These are phyloP conservation scores for Craspedostauros australis DNA, from an alignment of 108 stramenopile genomes.

Conservation along the genomic window DNA sequence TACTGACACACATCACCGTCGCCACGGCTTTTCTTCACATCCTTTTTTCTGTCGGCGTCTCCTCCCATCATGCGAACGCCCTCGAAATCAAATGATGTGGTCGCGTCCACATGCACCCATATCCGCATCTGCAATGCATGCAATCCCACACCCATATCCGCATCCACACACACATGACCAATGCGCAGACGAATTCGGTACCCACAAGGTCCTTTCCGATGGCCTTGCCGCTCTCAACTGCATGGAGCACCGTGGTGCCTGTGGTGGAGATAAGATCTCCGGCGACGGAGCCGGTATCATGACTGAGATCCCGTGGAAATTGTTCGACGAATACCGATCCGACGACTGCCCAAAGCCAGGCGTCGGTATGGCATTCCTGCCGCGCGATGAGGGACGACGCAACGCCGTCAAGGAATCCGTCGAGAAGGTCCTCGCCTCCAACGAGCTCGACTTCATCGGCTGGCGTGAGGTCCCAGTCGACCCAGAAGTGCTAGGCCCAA, in stretches of 20 bases:
- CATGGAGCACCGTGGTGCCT: slow-evolving; percentile 87
- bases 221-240: slow-evolving; percentile 74
- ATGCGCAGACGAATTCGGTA: slow-evolving; percentile 54
- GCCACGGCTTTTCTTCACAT: background rate
- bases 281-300: slow-evolving; percentile 95
- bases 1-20: background rate
- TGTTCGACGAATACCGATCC: slow-evolving; percentile 62
- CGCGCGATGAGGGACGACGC: slow-evolving; percentile 68
- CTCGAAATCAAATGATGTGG: too few species aligned
- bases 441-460: slow-evolving; percentile 83
- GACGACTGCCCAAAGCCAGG: slow-evolving; percentile 69
- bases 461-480: slow-evolving; percentile 89
- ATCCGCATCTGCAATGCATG: too few species aligned
- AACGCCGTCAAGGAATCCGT: slow-evolving; percentile 64
- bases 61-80: too few species aligned
- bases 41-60: too few species aligned
- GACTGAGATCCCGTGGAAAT: slow-evolving; percentile 93
- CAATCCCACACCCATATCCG: too few species aligned
- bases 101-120: too few species aligned
- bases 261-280: slow-evolving; percentile 78
- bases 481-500: slow-evolving; percentile 55
- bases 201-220: slow-evolving; percentile 67
- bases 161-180: too few species aligned
- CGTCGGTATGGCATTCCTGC: slow-evolving; percentile 92
- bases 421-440: slow-evolving; percentile 71